phyloP scores from a whole-genome alignment of 2,329 filamentous ascomycete genomes.

The Pleomassaria siparia region DNA sequence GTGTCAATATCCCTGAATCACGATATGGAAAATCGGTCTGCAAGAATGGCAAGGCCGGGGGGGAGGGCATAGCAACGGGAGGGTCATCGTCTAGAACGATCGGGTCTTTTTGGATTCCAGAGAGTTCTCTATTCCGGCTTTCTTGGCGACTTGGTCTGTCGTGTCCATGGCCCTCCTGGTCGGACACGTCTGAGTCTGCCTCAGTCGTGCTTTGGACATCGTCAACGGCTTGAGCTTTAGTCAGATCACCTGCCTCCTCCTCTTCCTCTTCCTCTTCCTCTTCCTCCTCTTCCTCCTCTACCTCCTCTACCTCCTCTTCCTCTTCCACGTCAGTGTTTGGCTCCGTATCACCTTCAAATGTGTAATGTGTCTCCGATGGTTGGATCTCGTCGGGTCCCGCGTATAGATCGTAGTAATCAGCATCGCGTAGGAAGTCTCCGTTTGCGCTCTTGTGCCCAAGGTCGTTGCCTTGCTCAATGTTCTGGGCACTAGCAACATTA shows the following conservation, averaged over 20 bases:
- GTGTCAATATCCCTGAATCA: slow-evolving; percentile 26
- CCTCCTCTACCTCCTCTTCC: slow-evolving; percentile 18
- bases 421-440: slow-evolving; percentile 16
- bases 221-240: neutral
- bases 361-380: slow-evolving; percentile 61
- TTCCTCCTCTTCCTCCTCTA: slow-evolving; percentile 10
- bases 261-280: slow-evolving; percentile 18
- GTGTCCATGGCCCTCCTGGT: neutral
- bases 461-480: neutral
- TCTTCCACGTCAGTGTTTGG: slow-evolving; percentile 27
- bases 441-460: neutral
- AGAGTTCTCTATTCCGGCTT: slow-evolving; percentile 3
- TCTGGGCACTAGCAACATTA: neutral
- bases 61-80: slow-evolving; percentile 35
- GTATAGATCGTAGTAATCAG: slow-evolving; percentile 27
- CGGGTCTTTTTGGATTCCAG: slow-evolving; percentile 5
- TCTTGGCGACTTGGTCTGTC: neutral
- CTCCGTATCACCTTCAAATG: slow-evolving; percentile 33
- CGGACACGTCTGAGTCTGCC: neutral
- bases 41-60: slow-evolving; percentile 28
- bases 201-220: neutral
- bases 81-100: slow-evolving; percentile 7
- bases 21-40: slow-evolving; percentile 20
- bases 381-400: slow-evolving; percentile 37
- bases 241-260: neutral